These are phyloP conservation scores for Macrocybe gigantea DNA, from an alignment of 768 basidiomycete genomes.

Conservation along the genomic window DNA sequence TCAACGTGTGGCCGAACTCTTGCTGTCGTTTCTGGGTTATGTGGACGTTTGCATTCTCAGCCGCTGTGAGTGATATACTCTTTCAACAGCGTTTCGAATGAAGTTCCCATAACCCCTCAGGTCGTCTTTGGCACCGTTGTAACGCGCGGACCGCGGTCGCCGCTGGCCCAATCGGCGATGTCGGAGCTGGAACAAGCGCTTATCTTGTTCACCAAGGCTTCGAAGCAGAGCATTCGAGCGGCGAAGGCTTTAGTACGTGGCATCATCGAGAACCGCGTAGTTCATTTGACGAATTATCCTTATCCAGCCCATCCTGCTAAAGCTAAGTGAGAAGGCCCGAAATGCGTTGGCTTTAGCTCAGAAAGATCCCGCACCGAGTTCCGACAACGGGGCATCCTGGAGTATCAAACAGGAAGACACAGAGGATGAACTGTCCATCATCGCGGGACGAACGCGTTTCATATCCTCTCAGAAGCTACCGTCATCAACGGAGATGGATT, in stretches of 20 bases:
- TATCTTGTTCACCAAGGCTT: constrained; percentile 58
- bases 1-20: constrained; percentile 36
- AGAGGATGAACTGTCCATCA: constrained; percentile 65
- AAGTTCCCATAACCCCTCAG: constrained; percentile 22
- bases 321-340: constrained; percentile 64
- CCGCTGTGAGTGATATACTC: constrained; percentile 32
- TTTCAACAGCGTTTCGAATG: not conserved
- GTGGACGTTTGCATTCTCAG: constrained; percentile 58
- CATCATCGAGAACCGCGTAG: not conserved
- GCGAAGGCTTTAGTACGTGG: constrained; percentile 56
- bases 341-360: constrained; percentile 40
- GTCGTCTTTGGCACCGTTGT: constrained; percentile 78
- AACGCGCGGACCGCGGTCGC: constrained; percentile 64
- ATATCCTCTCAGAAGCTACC: constrained; percentile 39
- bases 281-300: not conserved
- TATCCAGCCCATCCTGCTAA: constrained; percentile 50
- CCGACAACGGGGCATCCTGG: constrained; percentile 38
- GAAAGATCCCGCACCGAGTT: constrained; percentile 24
- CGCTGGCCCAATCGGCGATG: constrained; percentile 63
- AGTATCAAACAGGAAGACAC: constrained; percentile 44
- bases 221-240: constrained; percentile 53
- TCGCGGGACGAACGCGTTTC: constrained; percentile 62
- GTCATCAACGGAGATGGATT: not conserved
- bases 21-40: constrained; percentile 53
- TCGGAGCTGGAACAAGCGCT: constrained; percentile 64